Evolutionary conservation across 176 grass and related monocot species (phyloP), one percentile per base, ranked within the genome.

Genomic region (Phoenix roebelenii): DNA sequence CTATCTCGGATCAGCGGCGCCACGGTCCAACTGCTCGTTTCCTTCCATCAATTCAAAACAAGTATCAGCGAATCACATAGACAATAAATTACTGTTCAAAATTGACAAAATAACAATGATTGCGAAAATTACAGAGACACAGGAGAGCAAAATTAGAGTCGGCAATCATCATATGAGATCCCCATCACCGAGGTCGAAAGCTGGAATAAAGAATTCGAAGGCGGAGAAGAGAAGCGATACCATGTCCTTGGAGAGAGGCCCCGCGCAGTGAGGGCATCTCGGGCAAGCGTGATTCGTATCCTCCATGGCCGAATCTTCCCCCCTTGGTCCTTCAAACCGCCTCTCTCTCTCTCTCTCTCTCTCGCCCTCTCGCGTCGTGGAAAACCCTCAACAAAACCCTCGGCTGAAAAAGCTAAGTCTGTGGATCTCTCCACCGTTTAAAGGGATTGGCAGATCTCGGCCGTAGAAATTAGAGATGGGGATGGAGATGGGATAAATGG

Each of bases 191-290:
- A 7, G 22, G 3, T 5, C 23, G 7, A 22, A 15, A 4, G 16
- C 16, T 32, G n/a, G 7, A 9, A 18, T 3, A 52, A 53, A 4
- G 58, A 51, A 44, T 12, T 44, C 35, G 35, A 44, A 14, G 10
- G 49, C 1, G 22, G 23, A 25, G 15, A 54, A 7, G 20, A 52
- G 32, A 59, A 67, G 25, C 52, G 18, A 59, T 85, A 95, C 86
- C 86, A 85, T 87, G 60, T 96, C 80, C 76, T 85, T 90, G 51
- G 86, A 96, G 63, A 96, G 86, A 52, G 91, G 86, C 0, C 86
- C 86, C 0, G 67, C 68, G 65, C 86, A 87, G 72, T 87, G 91
- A 49, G 60, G 68, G 60, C 83, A 87, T 55, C 74, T 54, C 18
- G 25, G 30, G 1, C 69, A 70, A 55, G 55, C 4, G 18, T 22